Conservation (phyloP, 2,329 filamentous ascomycete species). For the Colletotrichum brevisporum region DNA sequence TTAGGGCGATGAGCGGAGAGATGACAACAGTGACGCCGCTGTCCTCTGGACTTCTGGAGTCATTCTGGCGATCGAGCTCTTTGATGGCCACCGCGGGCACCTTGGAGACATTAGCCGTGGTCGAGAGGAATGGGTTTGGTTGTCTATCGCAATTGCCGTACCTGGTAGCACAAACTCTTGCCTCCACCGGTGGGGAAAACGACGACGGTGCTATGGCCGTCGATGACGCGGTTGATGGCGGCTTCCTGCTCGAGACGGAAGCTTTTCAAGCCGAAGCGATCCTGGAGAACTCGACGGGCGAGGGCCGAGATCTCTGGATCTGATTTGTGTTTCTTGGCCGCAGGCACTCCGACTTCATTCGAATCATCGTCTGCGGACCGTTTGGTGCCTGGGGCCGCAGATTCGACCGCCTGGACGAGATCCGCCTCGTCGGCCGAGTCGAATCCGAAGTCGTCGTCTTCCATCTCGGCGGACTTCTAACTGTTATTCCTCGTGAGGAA, state of each 20-base stretch:
- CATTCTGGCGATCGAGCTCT: constrained; percentile 54
- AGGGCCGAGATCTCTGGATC: constrained; percentile 10
- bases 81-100: constrained; percentile 64
- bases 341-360: background rate
- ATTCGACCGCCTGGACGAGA: constrained; percentile 20
- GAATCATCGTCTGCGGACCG: background rate
- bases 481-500: no score
- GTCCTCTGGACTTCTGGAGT: constrained; percentile 47
- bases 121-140: background rate
- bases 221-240: constrained; percentile 55
- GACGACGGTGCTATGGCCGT: constrained; percentile 57
- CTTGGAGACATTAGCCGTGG: constrained; percentile 43
- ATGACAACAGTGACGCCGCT: constrained; percentile 69
- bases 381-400: background rate
- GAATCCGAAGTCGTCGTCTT: constrained; percentile 44
- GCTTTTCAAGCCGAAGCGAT: constrained; percentile 55
- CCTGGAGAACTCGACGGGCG: constrained; percentile 49
- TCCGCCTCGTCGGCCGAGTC: constrained; percentile 42
- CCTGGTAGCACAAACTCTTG: constrained; percentile 66
- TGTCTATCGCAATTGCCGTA: constrained; percentile 43
- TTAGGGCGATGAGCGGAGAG: constrained; percentile 69
- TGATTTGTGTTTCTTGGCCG: constrained; percentile 8
- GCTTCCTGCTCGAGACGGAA: constrained; percentile 63
- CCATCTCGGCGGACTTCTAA: background rate
- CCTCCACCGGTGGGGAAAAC: constrained; percentile 64